Base-by-base conservation (phyloP, 148 eudicot genomes). In the Pharnaceum exiguum region DNA sequence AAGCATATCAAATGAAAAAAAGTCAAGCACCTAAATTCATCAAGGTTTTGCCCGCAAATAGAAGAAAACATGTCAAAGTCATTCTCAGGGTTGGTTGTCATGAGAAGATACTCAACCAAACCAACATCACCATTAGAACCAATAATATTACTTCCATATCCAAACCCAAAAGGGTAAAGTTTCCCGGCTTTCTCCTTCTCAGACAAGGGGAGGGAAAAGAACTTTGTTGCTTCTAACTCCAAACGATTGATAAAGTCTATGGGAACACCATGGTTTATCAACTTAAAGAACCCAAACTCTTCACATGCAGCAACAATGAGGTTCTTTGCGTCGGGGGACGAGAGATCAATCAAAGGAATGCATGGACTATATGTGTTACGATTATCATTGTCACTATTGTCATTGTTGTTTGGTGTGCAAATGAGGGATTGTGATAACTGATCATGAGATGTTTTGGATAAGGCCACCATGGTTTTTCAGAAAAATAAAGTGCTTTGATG, bases 91-190 rank as follows among this genome's bases (percentile, higher is more conserved):
- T 52, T 52, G 12, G 71, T 49, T 4, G 51, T 59, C 23, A 80
- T 48, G 5, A 80, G 71, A 11, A 80, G 79, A 47, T 80, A 89
- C 44, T 89, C 96, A 50, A 89, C 45, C 96, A 94, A 89, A 42
- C 96, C 96, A 45, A 83, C 70, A 28, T 89, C 96, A 3, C 96
- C 94, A 50, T 79, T 89, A 5, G 21, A 63, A 0, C 94, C 90
- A 57, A 89, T 86, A 10, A n/a, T 75, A 51, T 73, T 81, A 75
- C 70, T 83, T 0, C 90, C 95, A 60, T 89, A 89, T 5, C 90
- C 96, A 48, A 73, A 89, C 5, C 90, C 96, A 48, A 73, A 79
- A 0, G 93, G 87, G 27, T 51, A 62, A 0, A 82, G 66, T 17
- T 74, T 64, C 0, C 74, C 75, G 1, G 73, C 67, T 29, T 54